These are phyloP conservation scores for Auricularia cornea DNA, from an alignment of 768 basidiomycete genomes.

Conservation along the genomic window DNA sequence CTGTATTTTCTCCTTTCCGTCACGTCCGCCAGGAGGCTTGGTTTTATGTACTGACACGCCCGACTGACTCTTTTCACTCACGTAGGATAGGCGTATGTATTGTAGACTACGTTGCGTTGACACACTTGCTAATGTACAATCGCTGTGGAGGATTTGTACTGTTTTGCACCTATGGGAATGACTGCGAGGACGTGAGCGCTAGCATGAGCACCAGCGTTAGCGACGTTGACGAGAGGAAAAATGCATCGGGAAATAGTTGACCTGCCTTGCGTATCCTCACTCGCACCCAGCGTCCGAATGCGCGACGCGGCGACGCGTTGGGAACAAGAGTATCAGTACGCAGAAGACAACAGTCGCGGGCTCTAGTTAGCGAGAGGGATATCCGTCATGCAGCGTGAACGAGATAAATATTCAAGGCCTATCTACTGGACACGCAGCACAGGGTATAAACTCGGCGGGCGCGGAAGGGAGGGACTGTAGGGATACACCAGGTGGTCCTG, in stretches of 20 bases:
- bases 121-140: too few species aligned
- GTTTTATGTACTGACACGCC: too few species aligned
- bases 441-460: not conserved
- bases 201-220: not conserved
- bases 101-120: too few species aligned
- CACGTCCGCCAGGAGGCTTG: too few species aligned
- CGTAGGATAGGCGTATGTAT: too few species aligned
- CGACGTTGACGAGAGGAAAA: not conserved
- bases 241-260: not conserved
- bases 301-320: not conserved
- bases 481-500: not conserved
- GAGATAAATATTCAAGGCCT: not conserved
- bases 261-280: not conserved
- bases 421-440: not conserved
- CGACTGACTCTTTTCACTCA: too few species aligned
- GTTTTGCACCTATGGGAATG: too few species aligned
- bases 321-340: not conserved
- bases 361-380: not conserved
- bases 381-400: not conserved
- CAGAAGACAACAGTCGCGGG: not conserved
- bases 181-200: too few species aligned
- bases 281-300: not conserved
- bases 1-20: too few species aligned
- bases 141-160: too few species aligned
- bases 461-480: not conserved